Evolutionary conservation across 2,329 filamentous ascomycete genomes (phyloP).

Genomic region (Hypoxylon sp.): DNA sequence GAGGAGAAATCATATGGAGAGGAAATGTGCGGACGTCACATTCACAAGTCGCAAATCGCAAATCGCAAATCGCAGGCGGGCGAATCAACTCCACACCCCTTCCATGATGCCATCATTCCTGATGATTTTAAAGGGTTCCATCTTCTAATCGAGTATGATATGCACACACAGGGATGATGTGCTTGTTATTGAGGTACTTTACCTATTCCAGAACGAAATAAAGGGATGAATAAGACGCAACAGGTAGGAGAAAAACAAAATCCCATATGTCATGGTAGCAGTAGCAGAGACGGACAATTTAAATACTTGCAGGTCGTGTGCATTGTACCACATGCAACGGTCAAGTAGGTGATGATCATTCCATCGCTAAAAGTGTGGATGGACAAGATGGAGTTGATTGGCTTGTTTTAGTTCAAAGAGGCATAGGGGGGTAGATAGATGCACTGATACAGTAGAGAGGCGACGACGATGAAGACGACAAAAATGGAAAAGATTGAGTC

Average conservation of each 20-base stretch:
- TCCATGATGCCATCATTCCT: slow-evolving; percentile 28
- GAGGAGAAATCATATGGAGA: slow-evolving; percentile 20
- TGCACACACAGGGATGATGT: slow-evolving; percentile 5
- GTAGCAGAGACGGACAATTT: slow-evolving; percentile 17
- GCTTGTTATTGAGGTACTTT: slow-evolving; percentile 8
- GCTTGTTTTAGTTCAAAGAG: too few relatives aligned
- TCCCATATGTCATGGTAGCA: background rate
- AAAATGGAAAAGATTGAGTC: slow-evolving; percentile 2
- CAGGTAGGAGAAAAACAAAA: slow-evolving; percentile 6
- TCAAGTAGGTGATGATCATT: slow-evolving; percentile 28
- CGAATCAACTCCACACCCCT: slow-evolving; percentile 25
- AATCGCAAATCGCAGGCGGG: slow-evolving; percentile 17
- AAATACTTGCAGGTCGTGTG: slow-evolving; percentile 20
- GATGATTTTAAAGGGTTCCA: too few relatives aligned
- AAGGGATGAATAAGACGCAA: background rate
- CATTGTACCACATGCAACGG: slow-evolving; percentile 15
- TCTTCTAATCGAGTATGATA: too few relatives aligned
- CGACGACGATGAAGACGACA: background rate
- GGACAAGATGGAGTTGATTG: too few relatives aligned
- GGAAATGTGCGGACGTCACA: too few relatives aligned
- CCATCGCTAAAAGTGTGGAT: slow-evolving; percentile 11
- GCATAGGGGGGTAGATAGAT: background rate
- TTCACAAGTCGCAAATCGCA: too few relatives aligned
- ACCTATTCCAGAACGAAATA: background rate
- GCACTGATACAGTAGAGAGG: background rate